A percentile compares a stretch with the other conserved stretches of the same genome.
Evolutionary conservation across 768 basidiomycete genomes (phyloP).

Genomic region (Russula virescens): DNA sequence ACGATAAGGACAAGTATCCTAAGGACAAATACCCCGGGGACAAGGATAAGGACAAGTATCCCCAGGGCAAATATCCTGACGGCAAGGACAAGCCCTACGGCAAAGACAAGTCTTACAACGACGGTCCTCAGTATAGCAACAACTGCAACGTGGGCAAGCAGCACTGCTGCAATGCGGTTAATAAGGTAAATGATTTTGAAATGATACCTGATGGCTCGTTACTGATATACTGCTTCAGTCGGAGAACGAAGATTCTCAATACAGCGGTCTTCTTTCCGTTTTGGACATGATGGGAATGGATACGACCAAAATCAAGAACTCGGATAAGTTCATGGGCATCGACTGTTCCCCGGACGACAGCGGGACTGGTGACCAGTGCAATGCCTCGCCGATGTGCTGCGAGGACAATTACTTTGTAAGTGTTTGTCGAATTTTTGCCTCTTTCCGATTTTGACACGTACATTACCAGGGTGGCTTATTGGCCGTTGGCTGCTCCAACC

Average conservation of each 20-base stretch:
- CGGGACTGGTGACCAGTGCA: background rate
- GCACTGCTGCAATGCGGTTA: background rate
- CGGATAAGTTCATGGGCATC: background rate
- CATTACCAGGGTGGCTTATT: background rate
- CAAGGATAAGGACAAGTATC: conserved; percentile 2
- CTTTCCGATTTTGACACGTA: background rate
- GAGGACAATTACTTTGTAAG: background rate
- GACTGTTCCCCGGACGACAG: background rate
- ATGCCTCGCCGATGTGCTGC: background rate
- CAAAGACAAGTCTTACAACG: too few species aligned
- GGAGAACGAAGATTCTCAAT: background rate
- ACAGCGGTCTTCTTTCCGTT: background rate
- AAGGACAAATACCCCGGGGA: background rate
- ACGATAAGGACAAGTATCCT: conserved; percentile 1
- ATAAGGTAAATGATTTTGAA: background rate
- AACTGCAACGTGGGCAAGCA: too few species aligned
- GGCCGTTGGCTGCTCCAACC: background rate
- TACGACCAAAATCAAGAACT: background rate
- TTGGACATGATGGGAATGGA: background rate
- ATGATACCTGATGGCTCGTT: background rate
- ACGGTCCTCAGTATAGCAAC: too few species aligned
- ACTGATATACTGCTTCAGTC: background rate
- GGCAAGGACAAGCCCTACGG: background rate
- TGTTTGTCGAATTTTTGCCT: background rate
- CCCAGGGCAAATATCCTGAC: background rate